Base-by-base conservation (phyloP, 306 rosid species). In the Betula pendula region DNA sequence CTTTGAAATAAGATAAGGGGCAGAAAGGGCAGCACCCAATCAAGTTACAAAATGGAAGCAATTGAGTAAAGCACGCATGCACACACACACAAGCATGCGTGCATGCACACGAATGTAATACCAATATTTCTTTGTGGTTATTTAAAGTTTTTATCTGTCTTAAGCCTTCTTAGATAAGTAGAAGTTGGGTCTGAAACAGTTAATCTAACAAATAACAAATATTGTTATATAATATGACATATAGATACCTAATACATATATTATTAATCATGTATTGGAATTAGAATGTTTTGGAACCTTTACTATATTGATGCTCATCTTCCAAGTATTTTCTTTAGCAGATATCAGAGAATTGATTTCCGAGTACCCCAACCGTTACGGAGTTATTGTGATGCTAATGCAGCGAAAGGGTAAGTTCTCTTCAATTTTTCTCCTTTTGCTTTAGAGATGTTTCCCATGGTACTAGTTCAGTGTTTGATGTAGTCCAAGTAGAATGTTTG, bases 271-370 rank as follows among this genome's bases (percentile, higher is more conserved):
- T 25, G 78, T 49, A 50, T 9, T 50, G 35, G 35, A 51, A 73
- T 74, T 73, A 15, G n/a, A 43, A 70, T 68, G 52, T 14, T 53
- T 66, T 53, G 43, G 63, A 14, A 35, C 71, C 75, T 76, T 52
- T 48, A 75, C 49, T 76, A 55, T 48, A 52, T 50, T 80, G 13
- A 78, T 77, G 24, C 67, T 63, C 44, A 55, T 40, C 50, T 77
- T 81, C 45, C 52, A 22, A 31, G 10, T 59, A 44, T 83, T 74
- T 85, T 56, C 15, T 76, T 79, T 78, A 13, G 67, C 94, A 92
- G 97, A 74, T 90, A 89, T 77, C 97, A 92, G 73, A 86, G 93
- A 88, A 80, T 92, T 55, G 99, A 92, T 85, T 91, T 79, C 85
- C 91, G 97, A 81, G 97, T 95, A 63, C 94, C 93, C 72, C 75